A percentile compares a stretch with the other conserved stretches of the same genome.
Conservation (phyloP, 192 early-diverging fungal genomes). For the Paraglomus brasilianum region DNA sequence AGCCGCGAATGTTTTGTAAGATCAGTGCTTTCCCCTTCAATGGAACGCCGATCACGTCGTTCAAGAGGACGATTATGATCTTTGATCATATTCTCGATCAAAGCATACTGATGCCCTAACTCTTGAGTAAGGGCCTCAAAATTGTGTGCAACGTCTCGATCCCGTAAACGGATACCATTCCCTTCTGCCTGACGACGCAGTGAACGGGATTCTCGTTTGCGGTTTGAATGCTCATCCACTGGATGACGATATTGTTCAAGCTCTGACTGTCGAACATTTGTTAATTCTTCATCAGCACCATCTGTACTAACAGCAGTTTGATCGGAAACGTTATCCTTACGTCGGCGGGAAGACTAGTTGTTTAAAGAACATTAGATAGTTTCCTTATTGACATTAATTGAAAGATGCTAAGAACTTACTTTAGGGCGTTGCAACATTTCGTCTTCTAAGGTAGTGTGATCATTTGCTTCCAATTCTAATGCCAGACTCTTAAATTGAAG, state of each 20-base stretch:
- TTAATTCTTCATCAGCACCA: constrained; percentile 20
- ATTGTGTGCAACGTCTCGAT: constrained; percentile 13
- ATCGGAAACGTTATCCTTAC: constrained; percentile 6
- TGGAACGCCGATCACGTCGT: constrained; percentile 11
- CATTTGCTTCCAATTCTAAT: no score
- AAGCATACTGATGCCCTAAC: constrained; percentile 25
- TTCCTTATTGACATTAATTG: no score
- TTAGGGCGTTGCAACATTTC: no score
- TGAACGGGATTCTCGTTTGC: constrained; percentile 15
- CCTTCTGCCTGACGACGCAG: constrained; percentile 1
- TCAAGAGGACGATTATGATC: constrained; percentile 16
- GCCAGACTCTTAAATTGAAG: no score
- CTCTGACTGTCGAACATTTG: not conserved
- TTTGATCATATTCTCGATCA: constrained; percentile 27
- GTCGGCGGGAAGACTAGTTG: constrained; percentile 12
- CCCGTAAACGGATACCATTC: not conserved
- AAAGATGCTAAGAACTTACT: no score
- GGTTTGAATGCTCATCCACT: constrained; percentile 5
- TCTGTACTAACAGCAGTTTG: not conserved
- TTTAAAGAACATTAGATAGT: not conserved
- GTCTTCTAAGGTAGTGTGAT: no score
- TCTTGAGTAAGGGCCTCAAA: constrained; percentile 29
- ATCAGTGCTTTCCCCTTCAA: constrained; percentile 20
- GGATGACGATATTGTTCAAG: constrained; percentile 14
- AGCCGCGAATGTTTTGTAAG: constrained; percentile 1